Evolutionary conservation across 73 alveolate genomes (phyloP), one percentile per base, ranked within the genome.

Genomic region (Paramecium sonneborni): DNA sequence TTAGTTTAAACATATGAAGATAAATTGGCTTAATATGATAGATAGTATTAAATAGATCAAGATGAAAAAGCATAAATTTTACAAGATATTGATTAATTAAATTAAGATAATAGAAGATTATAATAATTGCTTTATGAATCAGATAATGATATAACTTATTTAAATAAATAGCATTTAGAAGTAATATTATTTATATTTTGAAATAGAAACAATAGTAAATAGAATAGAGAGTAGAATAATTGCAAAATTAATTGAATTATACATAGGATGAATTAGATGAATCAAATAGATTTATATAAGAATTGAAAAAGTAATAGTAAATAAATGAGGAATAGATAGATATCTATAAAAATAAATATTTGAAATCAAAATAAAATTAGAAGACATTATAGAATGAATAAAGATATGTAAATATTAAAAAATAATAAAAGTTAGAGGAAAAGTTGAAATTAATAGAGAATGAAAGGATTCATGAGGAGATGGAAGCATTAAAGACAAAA

Each of bases 391-490:
- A 79, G 30, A 18, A 23, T 30, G 90, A 79, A 7, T 30, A 30
- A 18, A 79, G 28, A 79, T 79, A 21, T 43, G 90, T 79, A 79
- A 79, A 2, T 18, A 1, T 11, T 10, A 11, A 24, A 41, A 30
- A 2, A 23, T 18, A 21, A 5, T 3, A 28, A 34, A 5, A 79
- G 90, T 26, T 79, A 24, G 90, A 79, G 41, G 90, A 79, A 0
- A 79, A 44, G 28, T 8, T 79, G 18, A 79, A 79, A 79, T 8
- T 79, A 37, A 23, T 79, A 10, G 90, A 79, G 28, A 43, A 23
- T 44, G 90, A 79, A n/a, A 79, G 90, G 23, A 41, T 79, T 12
- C 10, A 15, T 2, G 90, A 79, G 20, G 90, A 79, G 43, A 79
- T 44, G 26, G 90, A 79, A 23, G 90, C 76, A 8, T 6, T 79